Evolutionary conservation across 1,284 basidiomycete species (phyloP).

Genomic region (Fistulinella staudtii): DNA sequence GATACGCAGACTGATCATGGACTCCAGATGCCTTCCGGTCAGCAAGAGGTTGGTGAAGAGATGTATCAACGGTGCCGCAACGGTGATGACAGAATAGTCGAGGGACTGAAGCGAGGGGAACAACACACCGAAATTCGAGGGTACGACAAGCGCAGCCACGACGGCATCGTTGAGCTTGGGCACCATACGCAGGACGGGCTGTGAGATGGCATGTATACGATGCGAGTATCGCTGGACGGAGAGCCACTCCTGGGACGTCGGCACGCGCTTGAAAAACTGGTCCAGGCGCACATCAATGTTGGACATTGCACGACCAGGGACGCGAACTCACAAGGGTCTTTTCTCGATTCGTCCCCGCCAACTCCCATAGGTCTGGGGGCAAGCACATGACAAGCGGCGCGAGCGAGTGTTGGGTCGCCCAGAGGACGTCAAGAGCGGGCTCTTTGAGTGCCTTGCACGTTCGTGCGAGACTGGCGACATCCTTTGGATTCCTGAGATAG

Average conservation of each 20-base stretch:
- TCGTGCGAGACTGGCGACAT: constrained; percentile 27
- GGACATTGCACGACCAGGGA: no score
- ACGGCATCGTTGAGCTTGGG: constrained; percentile 24
- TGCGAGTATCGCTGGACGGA: constrained; percentile 23
- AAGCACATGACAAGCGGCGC: constrained; percentile 30
- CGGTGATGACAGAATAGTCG: constrained; percentile 29
- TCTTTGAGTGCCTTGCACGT: constrained; percentile 30
- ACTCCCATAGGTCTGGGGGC: constrained; percentile 23
- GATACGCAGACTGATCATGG: constrained; percentile 22
- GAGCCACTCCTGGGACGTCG: constrained; percentile 21
- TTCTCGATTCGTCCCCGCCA: constrained; percentile 7
- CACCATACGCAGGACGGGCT: constrained; percentile 21
- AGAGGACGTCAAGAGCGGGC: constrained; percentile 30
- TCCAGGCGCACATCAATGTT: no score
- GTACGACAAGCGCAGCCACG: constrained; percentile 18
- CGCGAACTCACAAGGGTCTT: constrained; percentile 29
- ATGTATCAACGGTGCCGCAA: constrained; percentile 16
- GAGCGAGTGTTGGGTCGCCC: constrained; percentile 29
- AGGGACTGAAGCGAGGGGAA: constrained; percentile 26
- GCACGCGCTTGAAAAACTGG: constrained; percentile 24
- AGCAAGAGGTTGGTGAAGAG: constrained; percentile 22
- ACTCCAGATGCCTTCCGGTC: constrained; percentile 15
- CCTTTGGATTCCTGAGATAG: constrained; percentile 18
- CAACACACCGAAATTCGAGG: constrained; percentile 19
- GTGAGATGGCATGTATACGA: constrained; percentile 23